Percentiles rank a stretch among this genome's conserved stretches.
These are phyloP conservation scores for Fagopyrum esculentum DNA, from an alignment of 148 eudicot species.

Conservation along the genomic window DNA sequence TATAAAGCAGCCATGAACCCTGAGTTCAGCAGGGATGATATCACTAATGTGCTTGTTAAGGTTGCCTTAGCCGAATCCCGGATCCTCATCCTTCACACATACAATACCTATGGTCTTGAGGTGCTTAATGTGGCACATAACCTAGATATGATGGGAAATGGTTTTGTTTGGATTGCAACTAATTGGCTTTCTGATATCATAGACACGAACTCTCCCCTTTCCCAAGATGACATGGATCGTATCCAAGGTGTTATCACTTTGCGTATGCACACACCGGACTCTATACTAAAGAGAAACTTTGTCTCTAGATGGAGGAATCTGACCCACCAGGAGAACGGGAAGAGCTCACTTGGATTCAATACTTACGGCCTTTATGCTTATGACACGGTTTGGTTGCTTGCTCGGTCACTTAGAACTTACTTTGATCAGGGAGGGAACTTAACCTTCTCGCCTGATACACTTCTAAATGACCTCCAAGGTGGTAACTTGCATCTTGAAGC, in stretches of 20 bases:
- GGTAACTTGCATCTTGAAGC: constrained; percentile 31
- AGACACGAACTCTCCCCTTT: neutral
- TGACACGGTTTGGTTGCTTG: constrained; percentile 44
- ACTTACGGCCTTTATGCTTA: constrained; percentile 40
- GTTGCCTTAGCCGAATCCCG: constrained; percentile 15
- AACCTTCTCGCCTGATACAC: constrained; percentile 27
- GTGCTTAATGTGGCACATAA: constrained; percentile 13
- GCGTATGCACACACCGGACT: constrained; percentile 14
- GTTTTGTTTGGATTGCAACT: constrained; percentile 23
- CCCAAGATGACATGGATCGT: neutral
- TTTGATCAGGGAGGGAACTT: constrained; percentile 27
- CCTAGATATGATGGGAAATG: constrained; percentile 19
- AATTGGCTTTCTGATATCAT: constrained; percentile 20
- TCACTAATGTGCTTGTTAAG: constrained; percentile 10
- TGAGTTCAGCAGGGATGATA: constrained; percentile 2
- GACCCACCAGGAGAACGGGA: constrained; percentile 16
- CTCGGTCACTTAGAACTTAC: constrained; percentile 28
- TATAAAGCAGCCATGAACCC: constrained; percentile 14
- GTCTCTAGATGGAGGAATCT: constrained; percentile 24
- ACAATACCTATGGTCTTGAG: constrained; percentile 11
- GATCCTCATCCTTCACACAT: constrained; percentile 15
- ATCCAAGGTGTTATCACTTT: constrained; percentile 12
- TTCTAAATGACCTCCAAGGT: constrained; percentile 19
- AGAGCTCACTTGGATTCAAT: constrained; percentile 23
- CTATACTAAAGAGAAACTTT: constrained; percentile 13